Evolutionary conservation across 495 filamentous ascomycete genomes (phyloP), one percentile per base, ranked within the genome.

Genomic region (Saxophila tyrrhenica): DNA sequence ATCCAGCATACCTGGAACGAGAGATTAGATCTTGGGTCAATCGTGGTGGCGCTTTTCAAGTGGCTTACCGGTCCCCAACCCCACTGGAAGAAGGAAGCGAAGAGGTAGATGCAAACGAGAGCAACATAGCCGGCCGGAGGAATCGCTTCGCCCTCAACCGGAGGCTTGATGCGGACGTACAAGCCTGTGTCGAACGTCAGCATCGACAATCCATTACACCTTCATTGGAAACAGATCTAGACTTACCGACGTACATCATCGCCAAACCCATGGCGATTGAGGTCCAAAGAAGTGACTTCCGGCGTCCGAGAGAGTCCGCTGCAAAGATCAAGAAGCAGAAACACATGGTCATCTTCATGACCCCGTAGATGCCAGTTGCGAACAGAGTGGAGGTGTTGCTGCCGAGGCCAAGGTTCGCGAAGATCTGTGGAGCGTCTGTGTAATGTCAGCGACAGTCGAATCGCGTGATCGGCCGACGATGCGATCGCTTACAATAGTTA

Each of bases 141-240:
- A 1, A 61, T 25, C 10, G 21, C 29, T 8, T 57, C 55, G 16
- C 74, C 79, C 3, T 66, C 49, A 19, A 72, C 62, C 0, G 85
- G 86, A 0, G 84, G 84, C 17, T 79, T 70, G 58, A 87, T 80
- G 51, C 84, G 81, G 7, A 87, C 74, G 63, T 90, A 86, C n/a
- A 91, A 70, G 11, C 86, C 85, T 35, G 13, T 55, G 5, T 5
- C 29, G 29, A 35, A 35, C 29, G 29, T 35, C 7, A 35, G 29
- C 29, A 7, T 35, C 7, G 5, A 7, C 7, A 13, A 13, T 35
- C 29, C 7, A 5, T 35, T 35, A 35, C 29, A 35, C 7, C n/a
- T n/a, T n/a, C n/a, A n/a, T n/a, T n/a, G n/a, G n/a, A n/a, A n/a
- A n/a, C n/a, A 89, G 82, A 22, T 38, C 38, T 39, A 39, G 38